A percentile compares a stretch with the other conserved stretches of the same genome.
These are phyloP conservation scores for Uromyces viciae-fabae DNA, from an alignment of 1,284 basidiomycete genomes.

Conservation along the genomic window DNA sequence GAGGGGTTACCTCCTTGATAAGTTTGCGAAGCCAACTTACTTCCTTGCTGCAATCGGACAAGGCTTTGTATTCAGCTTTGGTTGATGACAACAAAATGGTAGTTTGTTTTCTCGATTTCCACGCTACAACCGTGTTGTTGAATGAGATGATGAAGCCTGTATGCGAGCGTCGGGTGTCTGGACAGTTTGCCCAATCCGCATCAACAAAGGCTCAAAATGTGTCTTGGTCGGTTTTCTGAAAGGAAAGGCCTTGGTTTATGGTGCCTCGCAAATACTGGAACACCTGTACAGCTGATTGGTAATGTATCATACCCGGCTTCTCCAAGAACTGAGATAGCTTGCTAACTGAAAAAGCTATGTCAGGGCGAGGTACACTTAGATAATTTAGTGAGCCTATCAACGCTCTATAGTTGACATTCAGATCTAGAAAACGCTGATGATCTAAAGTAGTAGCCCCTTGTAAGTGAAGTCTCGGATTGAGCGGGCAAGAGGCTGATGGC, in stretches of 20 bases:
- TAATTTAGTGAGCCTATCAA: background rate
- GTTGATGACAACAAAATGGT: constrained; percentile 29
- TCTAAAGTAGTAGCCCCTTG: background rate
- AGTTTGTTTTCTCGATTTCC: constrained; percentile 26
- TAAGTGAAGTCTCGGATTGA: background rate
- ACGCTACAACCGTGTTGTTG: constrained; percentile 1
- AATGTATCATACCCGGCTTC: background rate
- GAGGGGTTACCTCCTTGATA: too few species aligned
- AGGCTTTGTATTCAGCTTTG: constrained; percentile 1
- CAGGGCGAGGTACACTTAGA: background rate
- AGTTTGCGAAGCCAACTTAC: background rate
- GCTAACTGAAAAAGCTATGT: background rate
- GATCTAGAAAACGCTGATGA: background rate
- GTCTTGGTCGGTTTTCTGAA: background rate
- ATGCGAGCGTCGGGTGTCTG: constrained; percentile 11
- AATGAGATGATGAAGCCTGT: constrained; percentile 34
- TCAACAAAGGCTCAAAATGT: background rate
- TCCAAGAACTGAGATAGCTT: background rate
- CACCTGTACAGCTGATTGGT: background rate
- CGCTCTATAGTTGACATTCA: background rate
- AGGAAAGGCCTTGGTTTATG: background rate
- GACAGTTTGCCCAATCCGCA: constrained; percentile 43
- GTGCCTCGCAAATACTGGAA: background rate
- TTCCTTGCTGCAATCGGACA: background rate
- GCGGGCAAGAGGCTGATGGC: background rate